A percentile compares a stretch with the other conserved stretches of the same genome.
Conservation (phyloP, 2,329 filamentous ascomycete species). For the Hypoxylon sp. region DNA sequence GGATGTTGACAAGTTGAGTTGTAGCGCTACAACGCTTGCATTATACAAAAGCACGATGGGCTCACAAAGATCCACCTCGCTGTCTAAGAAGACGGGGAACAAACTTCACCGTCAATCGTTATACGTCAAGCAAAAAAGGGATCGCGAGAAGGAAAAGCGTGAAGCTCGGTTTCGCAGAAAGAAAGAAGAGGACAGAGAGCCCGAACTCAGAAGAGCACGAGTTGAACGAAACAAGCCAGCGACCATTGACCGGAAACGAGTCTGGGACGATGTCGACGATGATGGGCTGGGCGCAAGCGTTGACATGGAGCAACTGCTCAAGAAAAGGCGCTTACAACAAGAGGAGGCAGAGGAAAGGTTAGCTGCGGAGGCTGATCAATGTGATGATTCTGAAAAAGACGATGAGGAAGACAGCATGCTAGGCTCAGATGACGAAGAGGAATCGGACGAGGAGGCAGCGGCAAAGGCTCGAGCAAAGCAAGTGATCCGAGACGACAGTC, state of each 20-base stretch:
- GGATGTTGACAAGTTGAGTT: background rate
- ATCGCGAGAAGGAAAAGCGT: constrained; percentile 79
- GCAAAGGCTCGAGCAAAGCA: constrained; percentile 64
- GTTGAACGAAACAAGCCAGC: constrained; percentile 83
- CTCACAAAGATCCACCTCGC: constrained; percentile 40
- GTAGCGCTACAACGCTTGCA: background rate
- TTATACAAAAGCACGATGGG: constrained; percentile 29
- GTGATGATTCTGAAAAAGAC: constrained; percentile 61
- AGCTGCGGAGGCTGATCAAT: constrained; percentile 62
- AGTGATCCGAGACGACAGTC: constrained; percentile 64
- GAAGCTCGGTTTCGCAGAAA: constrained; percentile 83
- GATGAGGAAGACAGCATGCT: constrained; percentile 85
- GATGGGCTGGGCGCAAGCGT: constrained; percentile 70
- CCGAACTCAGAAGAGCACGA: constrained; percentile 79
- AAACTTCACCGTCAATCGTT: constrained; percentile 85
- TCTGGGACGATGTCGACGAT: constrained; percentile 85
- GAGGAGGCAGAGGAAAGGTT: constrained; percentile 64
- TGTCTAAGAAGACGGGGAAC: constrained; percentile 69
- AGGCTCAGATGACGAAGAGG: constrained; percentile 71
- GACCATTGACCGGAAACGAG: constrained; percentile 88
- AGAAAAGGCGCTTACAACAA: constrained; percentile 68
- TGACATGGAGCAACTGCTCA: constrained; percentile 70
- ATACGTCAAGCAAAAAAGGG: constrained; percentile 84
- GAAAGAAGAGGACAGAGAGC: constrained; percentile 88
- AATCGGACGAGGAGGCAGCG: constrained; percentile 54